phyloP scores from a whole-genome alignment of 371 early-diverging fungal species.

The Syncephalastrum contaminatum region DNA sequence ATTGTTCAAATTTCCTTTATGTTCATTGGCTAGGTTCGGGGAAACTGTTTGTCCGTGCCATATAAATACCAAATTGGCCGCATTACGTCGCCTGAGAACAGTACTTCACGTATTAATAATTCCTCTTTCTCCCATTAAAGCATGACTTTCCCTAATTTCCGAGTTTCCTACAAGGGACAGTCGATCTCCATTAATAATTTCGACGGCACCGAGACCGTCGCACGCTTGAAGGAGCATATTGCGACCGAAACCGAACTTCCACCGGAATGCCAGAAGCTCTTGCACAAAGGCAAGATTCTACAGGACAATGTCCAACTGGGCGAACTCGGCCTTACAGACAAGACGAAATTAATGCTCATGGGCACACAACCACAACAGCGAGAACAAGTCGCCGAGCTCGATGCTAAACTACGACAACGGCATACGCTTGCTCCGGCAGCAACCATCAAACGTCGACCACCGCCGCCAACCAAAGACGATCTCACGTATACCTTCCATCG shows the following conservation, averaged over 20 bases:
- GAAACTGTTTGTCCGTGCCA: too few relatives aligned
- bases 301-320: slow-evolving; percentile 18
- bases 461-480: slow-evolving; percentile 13
- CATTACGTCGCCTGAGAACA: too few relatives aligned
- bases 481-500: slow-evolving; percentile 63
- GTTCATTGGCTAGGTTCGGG: not conserved
- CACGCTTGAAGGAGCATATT: slow-evolving; percentile 35
- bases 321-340: slow-evolving; percentile 16
- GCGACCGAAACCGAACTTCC: slow-evolving; percentile 40
- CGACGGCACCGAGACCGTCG: slow-evolving; percentile 22
- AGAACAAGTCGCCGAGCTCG: slow-evolving; percentile 37
- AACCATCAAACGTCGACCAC: not conserved
- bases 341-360: slow-evolving; percentile 52
- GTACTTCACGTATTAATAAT: too few relatives aligned
- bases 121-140: too few relatives aligned
- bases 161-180: slow-evolving; percentile 45
- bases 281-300: slow-evolving; percentile 52
- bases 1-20: not conserved
- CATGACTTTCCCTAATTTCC: slow-evolving; percentile 17
- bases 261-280: slow-evolving; percentile 42
- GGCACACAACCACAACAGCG: slow-evolving; percentile 52
- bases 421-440: not conserved
- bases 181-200: slow-evolving; percentile 26
- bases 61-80: too few relatives aligned
- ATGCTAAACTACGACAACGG: slow-evolving; percentile 21